Percentiles rank a stretch among this genome's conserved stretches.
Conservation (phyloP, 2,329 filamentous ascomycete species). For the Sporothrix dimorphospora region DNA sequence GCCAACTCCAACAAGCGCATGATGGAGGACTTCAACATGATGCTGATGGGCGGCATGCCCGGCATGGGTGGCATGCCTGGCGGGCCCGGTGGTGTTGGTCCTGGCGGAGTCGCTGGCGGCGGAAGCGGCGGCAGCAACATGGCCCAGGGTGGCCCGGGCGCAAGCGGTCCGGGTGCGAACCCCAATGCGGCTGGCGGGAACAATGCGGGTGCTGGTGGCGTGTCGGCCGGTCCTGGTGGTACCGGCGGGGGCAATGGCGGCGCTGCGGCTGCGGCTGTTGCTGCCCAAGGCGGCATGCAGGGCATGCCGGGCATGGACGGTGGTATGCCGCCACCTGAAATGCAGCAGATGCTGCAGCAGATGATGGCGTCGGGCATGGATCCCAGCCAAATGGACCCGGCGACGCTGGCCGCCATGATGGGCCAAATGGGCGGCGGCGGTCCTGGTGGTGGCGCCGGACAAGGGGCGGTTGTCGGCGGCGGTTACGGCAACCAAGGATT, state of each 20-base stretch:
- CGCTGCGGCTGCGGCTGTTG: not conserved
- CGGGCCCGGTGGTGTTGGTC: not conserved
- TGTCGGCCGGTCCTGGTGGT: not conserved
- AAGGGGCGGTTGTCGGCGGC: constrained; percentile 42
- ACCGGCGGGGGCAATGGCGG: not conserved
- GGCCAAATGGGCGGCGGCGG: constrained; percentile 57
- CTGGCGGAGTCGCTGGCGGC: too few relatives aligned
- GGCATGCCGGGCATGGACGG: constrained; percentile 40
- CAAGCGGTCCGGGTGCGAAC: not conserved
- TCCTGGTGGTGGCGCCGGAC: constrained; percentile 42
- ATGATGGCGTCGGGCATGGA: constrained; percentile 70
- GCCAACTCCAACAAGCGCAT: constrained; percentile 75
- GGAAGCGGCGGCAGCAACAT: not conserved
- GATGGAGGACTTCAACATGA: constrained; percentile 71
- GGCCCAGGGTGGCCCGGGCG: not conserved
- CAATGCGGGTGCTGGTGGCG: not conserved
- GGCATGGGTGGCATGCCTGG: constrained; percentile 36
- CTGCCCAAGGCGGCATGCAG: constrained; percentile 39
- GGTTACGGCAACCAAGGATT: constrained; percentile 50
- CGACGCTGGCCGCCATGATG: constrained; percentile 63
- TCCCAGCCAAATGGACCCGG: constrained; percentile 67
- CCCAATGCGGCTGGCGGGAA: constrained; percentile 35
- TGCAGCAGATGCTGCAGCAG: constrained; percentile 71
- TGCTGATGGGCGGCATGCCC: constrained; percentile 59
- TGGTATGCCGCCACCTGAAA: constrained; percentile 56